Conservation (phyloP, 2,329 filamentous ascomycete species). For the Claviceps paspali region DNA sequence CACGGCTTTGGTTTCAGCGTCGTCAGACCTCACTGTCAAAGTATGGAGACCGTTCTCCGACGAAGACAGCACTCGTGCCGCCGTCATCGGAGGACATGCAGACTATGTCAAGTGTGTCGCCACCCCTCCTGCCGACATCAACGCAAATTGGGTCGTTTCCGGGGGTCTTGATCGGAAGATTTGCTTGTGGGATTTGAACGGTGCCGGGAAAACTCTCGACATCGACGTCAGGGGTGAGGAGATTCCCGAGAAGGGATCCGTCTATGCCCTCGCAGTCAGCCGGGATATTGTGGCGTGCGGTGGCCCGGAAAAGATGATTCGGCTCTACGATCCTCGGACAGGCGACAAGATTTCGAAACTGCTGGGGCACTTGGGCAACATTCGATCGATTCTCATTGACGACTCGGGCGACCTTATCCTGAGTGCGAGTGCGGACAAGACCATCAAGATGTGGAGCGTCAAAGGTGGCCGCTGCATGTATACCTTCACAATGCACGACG, state of each 20-base stretch:
- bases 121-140: slow-evolving; percentile 45
- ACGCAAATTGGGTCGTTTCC: slow-evolving; percentile 77
- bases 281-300: slow-evolving; percentile 77
- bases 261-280: slow-evolving; percentile 76
- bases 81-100: slow-evolving; percentile 78
- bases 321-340: slow-evolving; percentile 79
- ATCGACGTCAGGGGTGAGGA: slow-evolving; percentile 79
- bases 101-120: slow-evolving; percentile 96
- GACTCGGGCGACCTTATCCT: slow-evolving; percentile 80
- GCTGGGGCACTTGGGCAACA: slow-evolving; percentile 88
- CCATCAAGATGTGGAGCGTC: slow-evolving; percentile 95
- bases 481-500: slow-evolving; percentile 96
- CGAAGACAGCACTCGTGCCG: slow-evolving; percentile 34
- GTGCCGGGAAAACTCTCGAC: slow-evolving; percentile 69
- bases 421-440: slow-evolving; percentile 90
- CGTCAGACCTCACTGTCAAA: slow-evolving; percentile 87
- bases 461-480: slow-evolving; percentile 93
- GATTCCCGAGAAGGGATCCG: slow-evolving; percentile 75
- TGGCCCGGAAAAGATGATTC: slow-evolving; percentile 82
- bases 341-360: slow-evolving; percentile 91
- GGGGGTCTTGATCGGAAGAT: slow-evolving; percentile 88
- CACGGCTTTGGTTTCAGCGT: slow-evolving; percentile 69
- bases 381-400: slow-evolving; percentile 80
- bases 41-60: slow-evolving; percentile 65
- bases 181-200: slow-evolving; percentile 83